Percentiles rank a stretch among this genome's conserved stretches.
phyloP scores from a whole-genome alignment of 1,284 basidiomycete species.

The Irpex sp. region DNA sequence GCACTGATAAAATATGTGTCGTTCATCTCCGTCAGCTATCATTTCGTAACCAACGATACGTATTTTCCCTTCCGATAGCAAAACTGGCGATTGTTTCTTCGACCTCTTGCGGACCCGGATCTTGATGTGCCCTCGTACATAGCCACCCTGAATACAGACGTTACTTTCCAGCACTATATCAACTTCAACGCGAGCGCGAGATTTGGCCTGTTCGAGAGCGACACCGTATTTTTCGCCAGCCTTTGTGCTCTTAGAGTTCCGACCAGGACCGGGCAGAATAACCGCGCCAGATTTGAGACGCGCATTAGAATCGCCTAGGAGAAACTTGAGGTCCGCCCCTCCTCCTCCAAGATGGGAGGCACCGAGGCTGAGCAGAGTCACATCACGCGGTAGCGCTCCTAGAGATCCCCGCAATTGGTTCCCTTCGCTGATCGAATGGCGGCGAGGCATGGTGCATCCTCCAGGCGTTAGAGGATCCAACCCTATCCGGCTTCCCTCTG shows the following conservation, averaged over 20 bases:
- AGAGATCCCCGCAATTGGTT: neutral
- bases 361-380: slow-evolving; percentile 48
- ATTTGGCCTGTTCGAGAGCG: slow-evolving; percentile 61
- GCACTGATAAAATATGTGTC: slow-evolving; percentile 88
- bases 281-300: slow-evolving; percentile 52
- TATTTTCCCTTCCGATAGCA: slow-evolving; percentile 78
- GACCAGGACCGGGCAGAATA: slow-evolving; percentile 30
- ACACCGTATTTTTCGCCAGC: slow-evolving; percentile 23
- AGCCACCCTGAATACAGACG: slow-evolving; percentile 79
- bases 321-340: slow-evolving; percentile 48
- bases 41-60: slow-evolving; percentile 88
- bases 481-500: slow-evolving; percentile 35
- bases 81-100: slow-evolving; percentile 58
- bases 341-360: slow-evolving; percentile 44
- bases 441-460: slow-evolving; percentile 15
- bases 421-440: neutral
- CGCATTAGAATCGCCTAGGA: slow-evolving; percentile 57
- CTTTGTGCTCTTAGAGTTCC: slow-evolving; percentile 17
- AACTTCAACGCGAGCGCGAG: slow-evolving; percentile 75
- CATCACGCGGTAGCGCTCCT: slow-evolving; percentile 38
- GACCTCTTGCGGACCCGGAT: slow-evolving; percentile 61
- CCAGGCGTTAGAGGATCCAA: slow-evolving; percentile 28
- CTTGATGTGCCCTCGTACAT: slow-evolving; percentile 71
- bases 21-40: slow-evolving; percentile 53
- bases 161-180: slow-evolving; percentile 81